Conservation (phyloP, 2,329 filamentous ascomycete genomes). For the Rugonectria rugulosa region DNA sequence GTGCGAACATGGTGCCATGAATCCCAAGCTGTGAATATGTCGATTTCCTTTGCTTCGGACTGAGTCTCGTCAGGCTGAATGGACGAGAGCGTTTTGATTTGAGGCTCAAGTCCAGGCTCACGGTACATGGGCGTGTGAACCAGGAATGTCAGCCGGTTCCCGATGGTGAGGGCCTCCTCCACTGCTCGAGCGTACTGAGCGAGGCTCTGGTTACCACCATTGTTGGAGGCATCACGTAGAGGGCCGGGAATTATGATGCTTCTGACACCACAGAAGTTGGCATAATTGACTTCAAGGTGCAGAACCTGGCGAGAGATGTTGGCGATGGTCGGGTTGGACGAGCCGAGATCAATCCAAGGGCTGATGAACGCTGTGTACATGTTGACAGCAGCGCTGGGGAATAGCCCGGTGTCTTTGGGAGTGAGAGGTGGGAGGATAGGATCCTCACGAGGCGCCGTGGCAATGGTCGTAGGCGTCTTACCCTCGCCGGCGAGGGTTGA, state of each 20-base stretch:
- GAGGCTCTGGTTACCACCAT: slow-evolving; percentile 59
- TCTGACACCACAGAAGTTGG: slow-evolving; percentile 89
- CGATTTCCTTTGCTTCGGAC: slow-evolving; percentile 57
- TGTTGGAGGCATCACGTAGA: slow-evolving; percentile 64
- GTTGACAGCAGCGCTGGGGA: slow-evolving; percentile 71
- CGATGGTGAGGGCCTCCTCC: slow-evolving; percentile 78
- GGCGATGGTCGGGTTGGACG: slow-evolving; percentile 80
- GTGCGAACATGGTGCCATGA: slow-evolving; percentile 89
- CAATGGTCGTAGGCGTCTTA: slow-evolving; percentile 48
- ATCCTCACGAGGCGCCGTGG: slow-evolving; percentile 58
- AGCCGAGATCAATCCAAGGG: slow-evolving; percentile 91
- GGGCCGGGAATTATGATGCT: slow-evolving; percentile 87
- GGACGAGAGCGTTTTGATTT: slow-evolving; percentile 60
- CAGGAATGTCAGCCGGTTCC: slow-evolving; percentile 79
- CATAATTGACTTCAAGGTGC: slow-evolving; percentile 91
- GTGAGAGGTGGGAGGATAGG: slow-evolving; percentile 74
- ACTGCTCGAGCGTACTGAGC: slow-evolving; percentile 85
- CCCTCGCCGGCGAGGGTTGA: slow-evolving; percentile 52
- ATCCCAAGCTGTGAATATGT: slow-evolving; percentile 87
- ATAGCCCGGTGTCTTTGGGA: slow-evolving; percentile 79
- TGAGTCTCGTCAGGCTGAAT: slow-evolving; percentile 43
- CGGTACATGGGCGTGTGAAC: slow-evolving; percentile 87
- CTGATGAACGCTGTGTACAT: slow-evolving; percentile 83
- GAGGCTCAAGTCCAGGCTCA: slow-evolving; percentile 66
- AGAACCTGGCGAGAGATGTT: slow-evolving; percentile 90